These are phyloP conservation scores for Cladosporium velox DNA, from an alignment of 2,329 filamentous ascomycete species.

Conservation along the genomic window DNA sequence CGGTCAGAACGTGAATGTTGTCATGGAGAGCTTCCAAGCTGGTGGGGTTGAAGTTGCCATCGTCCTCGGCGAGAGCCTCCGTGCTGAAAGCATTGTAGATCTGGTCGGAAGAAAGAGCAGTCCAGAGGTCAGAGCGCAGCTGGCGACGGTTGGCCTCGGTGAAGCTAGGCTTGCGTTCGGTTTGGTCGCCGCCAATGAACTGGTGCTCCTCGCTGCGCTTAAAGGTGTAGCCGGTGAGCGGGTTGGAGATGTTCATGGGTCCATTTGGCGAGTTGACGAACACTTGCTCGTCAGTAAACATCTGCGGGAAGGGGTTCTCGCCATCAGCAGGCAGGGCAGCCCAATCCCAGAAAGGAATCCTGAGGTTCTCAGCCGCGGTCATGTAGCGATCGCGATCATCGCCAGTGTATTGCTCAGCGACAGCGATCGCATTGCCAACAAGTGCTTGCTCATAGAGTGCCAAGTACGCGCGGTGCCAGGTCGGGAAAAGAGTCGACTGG, in stretches of 20 bases:
- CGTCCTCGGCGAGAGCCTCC: slow-evolving; percentile 1
- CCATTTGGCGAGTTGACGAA: slow-evolving; percentile 29
- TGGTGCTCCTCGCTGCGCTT: slow-evolving; percentile 18
- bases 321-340: slow-evolving; percentile 18
- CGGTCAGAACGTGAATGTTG: slow-evolving; percentile 21
- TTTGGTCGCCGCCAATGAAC: slow-evolving; percentile 17
- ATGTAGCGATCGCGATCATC: slow-evolving; percentile 21
- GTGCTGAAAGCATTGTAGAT: slow-evolving; percentile 22
- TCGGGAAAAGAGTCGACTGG: slow-evolving; percentile 25
- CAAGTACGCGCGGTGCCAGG: slow-evolving; percentile 28
- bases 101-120: slow-evolving; percentile 21
- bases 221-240: slow-evolving; percentile 21
- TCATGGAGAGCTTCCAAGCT: slow-evolving; percentile 23
- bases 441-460: slow-evolving; percentile 26
- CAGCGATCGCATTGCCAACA: slow-evolving; percentile 17
- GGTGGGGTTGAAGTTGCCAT: slow-evolving; percentile 19
- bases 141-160: slow-evolving; percentile 14
- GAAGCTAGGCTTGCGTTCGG: slow-evolving; percentile 21
- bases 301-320: slow-evolving; percentile 22
- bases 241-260: slow-evolving; percentile 23
- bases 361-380: slow-evolving; percentile 28
- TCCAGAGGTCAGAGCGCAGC: slow-evolving; percentile 21
- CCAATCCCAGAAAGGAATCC: slow-evolving; percentile 37
- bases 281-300: slow-evolving; percentile 28
- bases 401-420: slow-evolving; percentile 19